Percentiles rank a stretch among this genome's conserved stretches.
Evolutionary conservation across 805 yeast species (phyloP).

Genomic region (Barnettozyma pratensis): DNA sequence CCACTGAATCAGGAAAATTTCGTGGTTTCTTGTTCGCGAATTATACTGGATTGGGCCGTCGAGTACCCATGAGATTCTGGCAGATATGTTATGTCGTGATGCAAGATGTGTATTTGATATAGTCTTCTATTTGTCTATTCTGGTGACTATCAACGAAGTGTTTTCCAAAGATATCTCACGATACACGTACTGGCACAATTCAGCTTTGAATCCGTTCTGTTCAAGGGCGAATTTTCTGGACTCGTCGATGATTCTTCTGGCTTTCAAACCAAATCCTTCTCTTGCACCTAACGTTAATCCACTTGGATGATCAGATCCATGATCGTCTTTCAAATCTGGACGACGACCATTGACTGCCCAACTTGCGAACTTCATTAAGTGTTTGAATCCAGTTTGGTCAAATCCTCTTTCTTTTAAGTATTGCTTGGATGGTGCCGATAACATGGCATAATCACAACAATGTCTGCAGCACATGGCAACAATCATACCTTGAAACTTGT

Average conservation of each 20-base stretch:
- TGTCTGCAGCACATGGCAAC: constrained; percentile 96
- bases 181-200: constrained; percentile 55
- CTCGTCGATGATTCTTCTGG: constrained; percentile 71
- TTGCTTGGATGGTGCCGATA: constrained; percentile 29
- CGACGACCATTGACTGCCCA: constrained; percentile 84
- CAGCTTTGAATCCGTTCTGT: constrained; percentile 35
- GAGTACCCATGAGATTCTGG: too few relatives aligned
- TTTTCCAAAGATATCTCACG: constrained; percentile 65
- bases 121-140: neutral
- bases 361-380: constrained; percentile 62
- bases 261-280: constrained; percentile 56
- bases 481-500: constrained; percentile 47
- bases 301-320: constrained; percentile 39
- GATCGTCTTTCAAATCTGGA: constrained; percentile 34
- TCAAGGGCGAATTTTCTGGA: constrained; percentile 52
- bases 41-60: too few relatives aligned
- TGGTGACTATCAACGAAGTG: constrained; percentile 40
- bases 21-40: neutral
- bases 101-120: too few relatives aligned
- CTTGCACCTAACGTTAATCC: constrained; percentile 44
- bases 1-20: neutral
- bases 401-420: constrained; percentile 22
- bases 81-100: too few relatives aligned
- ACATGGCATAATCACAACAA: constrained; percentile 60
- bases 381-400: constrained; percentile 35